Evolutionary conservation across 345 rosid species (phyloP).

Genomic region (Pistacia atlantica): DNA sequence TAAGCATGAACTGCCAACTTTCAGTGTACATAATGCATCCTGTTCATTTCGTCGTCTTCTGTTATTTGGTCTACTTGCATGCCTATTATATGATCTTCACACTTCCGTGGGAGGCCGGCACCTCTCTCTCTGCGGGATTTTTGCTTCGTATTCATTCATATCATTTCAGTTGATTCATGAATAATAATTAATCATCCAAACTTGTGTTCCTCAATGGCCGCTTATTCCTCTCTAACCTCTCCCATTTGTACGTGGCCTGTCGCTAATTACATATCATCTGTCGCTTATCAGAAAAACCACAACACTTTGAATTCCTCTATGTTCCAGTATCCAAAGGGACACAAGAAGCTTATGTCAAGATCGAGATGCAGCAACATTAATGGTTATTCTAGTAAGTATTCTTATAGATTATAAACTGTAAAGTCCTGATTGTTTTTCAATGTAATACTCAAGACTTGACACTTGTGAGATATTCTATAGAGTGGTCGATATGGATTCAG

Average conservation of each 20-base stretch:
- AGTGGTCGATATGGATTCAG: too few species aligned
- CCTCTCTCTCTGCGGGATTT: not conserved
- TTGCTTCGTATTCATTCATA: not conserved
- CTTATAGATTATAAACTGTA: too few species aligned
- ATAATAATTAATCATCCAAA: too few species aligned
- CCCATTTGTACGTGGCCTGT: constrained; percentile 51
- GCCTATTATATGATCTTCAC: not conserved
- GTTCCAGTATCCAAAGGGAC: constrained; percentile 16
- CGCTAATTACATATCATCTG: constrained; percentile 51
- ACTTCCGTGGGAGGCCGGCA: not conserved
- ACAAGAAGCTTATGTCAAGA: constrained; percentile 19
- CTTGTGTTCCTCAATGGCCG: constrained; percentile 1
- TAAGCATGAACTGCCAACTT: not conserved
- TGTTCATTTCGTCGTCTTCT: not conserved
- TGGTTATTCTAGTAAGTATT: not conserved
- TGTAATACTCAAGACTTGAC: too few species aligned
- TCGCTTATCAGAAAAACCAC: constrained; percentile 28
- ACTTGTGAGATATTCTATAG: too few species aligned
- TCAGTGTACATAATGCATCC: too few species aligned
- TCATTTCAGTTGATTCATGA: not conserved
- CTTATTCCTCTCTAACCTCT: constrained; percentile 28
- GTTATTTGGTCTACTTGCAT: not conserved
- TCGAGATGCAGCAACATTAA: constrained; percentile 19
- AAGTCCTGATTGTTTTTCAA: too few species aligned
- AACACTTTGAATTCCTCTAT: constrained; percentile 11